phyloP scores from a whole-genome alignment of 2,329 filamentous ascomycete species.

The Tolypocladium nubicola region DNA sequence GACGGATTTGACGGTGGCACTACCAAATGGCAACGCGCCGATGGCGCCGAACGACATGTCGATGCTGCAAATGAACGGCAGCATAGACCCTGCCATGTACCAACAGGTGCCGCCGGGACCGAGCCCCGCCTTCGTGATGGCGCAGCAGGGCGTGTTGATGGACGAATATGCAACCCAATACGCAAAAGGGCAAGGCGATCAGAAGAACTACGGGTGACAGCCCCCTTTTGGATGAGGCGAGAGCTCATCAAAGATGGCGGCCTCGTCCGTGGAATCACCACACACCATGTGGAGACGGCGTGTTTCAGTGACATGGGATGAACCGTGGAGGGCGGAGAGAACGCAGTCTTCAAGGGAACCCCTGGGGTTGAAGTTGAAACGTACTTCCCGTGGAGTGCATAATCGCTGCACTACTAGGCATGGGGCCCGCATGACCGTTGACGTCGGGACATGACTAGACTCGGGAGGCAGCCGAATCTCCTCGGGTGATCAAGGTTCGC shows the following conservation, averaged over 20 bases:
- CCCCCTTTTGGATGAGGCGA: slow-evolving; percentile 2
- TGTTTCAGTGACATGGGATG: not conserved
- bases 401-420: too few species aligned
- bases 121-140: slow-evolving; percentile 8
- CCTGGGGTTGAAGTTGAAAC: too few species aligned
- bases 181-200: slow-evolving; percentile 6
- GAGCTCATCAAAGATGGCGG: not conserved
- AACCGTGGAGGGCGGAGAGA: not conserved
- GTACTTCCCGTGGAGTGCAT: not conserved
- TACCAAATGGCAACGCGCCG: slow-evolving; percentile 6
- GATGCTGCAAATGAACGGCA: slow-evolving; percentile 7
- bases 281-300: not conserved
- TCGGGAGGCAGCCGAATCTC: not conserved
- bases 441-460: not conserved
- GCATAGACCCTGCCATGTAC: slow-evolving; percentile 8
- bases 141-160: slow-evolving; percentile 11
- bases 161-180: slow-evolving; percentile 10
- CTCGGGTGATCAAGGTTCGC: not conserved
- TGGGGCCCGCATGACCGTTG: not conserved
- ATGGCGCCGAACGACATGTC: slow-evolving; percentile 6
- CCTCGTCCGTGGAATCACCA: not conserved
- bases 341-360: not conserved
- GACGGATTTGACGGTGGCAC: slow-evolving; percentile 9
- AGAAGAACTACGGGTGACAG: slow-evolving; percentile 7
- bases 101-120: slow-evolving; percentile 8